Base-by-base conservation (phyloP, 2,329 filamentous ascomycete species). In the Fulvia fulva region DNA sequence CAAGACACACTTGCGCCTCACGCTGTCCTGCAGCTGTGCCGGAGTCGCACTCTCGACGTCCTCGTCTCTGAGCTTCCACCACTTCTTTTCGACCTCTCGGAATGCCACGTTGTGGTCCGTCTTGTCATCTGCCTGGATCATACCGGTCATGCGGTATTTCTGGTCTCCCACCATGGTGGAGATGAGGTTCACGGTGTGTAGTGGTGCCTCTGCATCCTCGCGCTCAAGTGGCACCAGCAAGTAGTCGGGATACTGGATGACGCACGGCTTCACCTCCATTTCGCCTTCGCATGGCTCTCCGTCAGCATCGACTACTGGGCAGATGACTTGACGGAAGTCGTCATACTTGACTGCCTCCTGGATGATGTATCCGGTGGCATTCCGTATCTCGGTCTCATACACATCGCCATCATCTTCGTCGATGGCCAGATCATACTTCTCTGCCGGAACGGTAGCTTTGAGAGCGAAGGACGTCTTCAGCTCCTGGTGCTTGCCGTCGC, bases 41-140 rank as follows among this genome's bases (percentile, higher is more conserved):
- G 25, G 16, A 6, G 5, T 54, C 23, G 44, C 41, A 9, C 19
- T 9, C 5, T n/a, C 22, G 3, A 46, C 43, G 8, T 46, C 12
- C 26, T 54, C 52, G n/a, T 54, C 52, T 4, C 25, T 23, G 30
- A 54, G 9, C 52, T 21, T 45, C 37, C 41, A 54, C 52, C 52
- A 54, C 14, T 7, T 14, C 6, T 22, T 32, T 9, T 32, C 43
- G 2, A 11, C 22, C 23, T 46, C 16, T 5, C 52, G 52, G 25
- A 32, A 54, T 2, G 25, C 23, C 23, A 54, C 41, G 23, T 46
- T 28, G 43, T 19, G 37, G 23, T 41, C 52, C 5, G 23, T 46
- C 47, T 11, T 19, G 3, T 5, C 43, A 11, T 54, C 41, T 28
- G 16, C 5, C 23, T 46, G 52, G 22, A 54, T 25, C 23, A 46